phyloP scores from a whole-genome alignment of 1,139 yeast genomes.

The Sugiyamaella paludigena region DNA sequence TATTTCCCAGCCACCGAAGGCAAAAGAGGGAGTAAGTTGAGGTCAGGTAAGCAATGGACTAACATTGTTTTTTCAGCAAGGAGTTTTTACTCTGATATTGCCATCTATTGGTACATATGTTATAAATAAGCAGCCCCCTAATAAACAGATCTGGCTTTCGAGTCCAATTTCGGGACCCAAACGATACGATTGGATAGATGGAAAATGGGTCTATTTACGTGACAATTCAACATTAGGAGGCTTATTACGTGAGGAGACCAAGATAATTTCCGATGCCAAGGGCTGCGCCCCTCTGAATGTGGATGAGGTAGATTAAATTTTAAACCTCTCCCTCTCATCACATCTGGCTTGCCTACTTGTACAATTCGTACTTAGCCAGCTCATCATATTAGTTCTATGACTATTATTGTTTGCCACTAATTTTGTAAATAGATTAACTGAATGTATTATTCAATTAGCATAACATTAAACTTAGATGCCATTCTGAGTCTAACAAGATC shows the following conservation, averaged over 20 bases:
- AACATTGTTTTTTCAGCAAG: conserved; percentile 48
- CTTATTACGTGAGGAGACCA: conserved; percentile 38
- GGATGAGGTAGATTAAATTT: conserved; percentile 7
- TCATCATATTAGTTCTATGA: background rate
- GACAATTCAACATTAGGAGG: conserved; percentile 40
- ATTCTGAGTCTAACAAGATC: too few relatives aligned
- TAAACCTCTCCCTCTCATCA: too few relatives aligned
- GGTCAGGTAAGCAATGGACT: too few relatives aligned
- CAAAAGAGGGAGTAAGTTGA: too few relatives aligned
- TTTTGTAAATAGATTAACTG: background rate
- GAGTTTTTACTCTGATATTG: conserved; percentile 69
- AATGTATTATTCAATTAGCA: background rate
- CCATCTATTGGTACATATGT: conserved; percentile 79
- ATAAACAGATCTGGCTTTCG: conserved; percentile 88
- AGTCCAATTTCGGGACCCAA: conserved; percentile 95
- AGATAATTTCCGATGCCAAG: conserved; percentile 25
- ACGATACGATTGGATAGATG: conserved; percentile 44
- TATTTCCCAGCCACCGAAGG: too few relatives aligned
- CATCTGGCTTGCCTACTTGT: too few relatives aligned
- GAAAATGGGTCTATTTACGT: conserved; percentile 41
- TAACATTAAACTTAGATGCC: too few relatives aligned
- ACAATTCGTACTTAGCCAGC: too few relatives aligned
- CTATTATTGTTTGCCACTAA: background rate
- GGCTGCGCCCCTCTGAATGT: conserved; percentile 18
- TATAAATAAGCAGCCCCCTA: conserved; percentile 91